Evolutionary conservation across 306 rosid species (phyloP).

Genomic region (Aeschynomene evenia): DNA sequence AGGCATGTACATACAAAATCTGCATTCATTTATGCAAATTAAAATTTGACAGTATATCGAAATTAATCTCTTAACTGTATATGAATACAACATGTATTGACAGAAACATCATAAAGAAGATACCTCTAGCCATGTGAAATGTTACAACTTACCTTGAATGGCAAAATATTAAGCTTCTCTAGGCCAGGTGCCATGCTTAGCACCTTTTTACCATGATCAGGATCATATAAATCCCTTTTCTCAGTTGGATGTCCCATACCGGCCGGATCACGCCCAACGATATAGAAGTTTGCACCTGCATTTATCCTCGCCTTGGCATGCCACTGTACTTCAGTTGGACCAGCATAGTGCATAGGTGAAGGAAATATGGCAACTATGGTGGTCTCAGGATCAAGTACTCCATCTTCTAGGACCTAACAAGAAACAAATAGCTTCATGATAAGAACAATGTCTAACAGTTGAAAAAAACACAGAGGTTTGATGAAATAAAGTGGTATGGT

Average conservation of each 20-base stretch:
- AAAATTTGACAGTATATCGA: not conserved
- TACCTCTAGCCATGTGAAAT: not conserved
- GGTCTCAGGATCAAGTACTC: conserved; percentile 90
- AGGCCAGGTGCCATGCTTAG: conserved; percentile 97
- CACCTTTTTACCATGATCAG: conserved; percentile 95
- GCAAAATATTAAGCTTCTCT: conserved; percentile 92
- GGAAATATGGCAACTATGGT: conserved; percentile 93
- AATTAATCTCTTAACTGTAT: not conserved
- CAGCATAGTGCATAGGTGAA: conserved; percentile 98
- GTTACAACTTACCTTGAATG: conserved; percentile 73
- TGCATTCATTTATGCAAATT: not conserved
- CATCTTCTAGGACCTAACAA: conserved; percentile 87
- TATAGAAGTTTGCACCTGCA: conserved; percentile 95
- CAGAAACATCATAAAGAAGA: conserved; percentile 1
- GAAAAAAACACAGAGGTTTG: not conserved
- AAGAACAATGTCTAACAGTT: not conserved
- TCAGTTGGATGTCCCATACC: conserved; percentile 98
- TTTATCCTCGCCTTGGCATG: conserved; percentile 95
- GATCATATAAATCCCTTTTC: conserved; percentile 89
- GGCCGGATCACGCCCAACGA: conserved; percentile 96
- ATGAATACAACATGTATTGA: not conserved
- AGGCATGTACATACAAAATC: not conserved
- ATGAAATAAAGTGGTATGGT: not conserved
- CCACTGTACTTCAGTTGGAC: conserved; percentile 99
- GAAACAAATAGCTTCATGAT: conserved; percentile 16